Conservation (phyloP, 371 early-diverging fungal species). For the Thermomucor indicae-seudaticae region DNA sequence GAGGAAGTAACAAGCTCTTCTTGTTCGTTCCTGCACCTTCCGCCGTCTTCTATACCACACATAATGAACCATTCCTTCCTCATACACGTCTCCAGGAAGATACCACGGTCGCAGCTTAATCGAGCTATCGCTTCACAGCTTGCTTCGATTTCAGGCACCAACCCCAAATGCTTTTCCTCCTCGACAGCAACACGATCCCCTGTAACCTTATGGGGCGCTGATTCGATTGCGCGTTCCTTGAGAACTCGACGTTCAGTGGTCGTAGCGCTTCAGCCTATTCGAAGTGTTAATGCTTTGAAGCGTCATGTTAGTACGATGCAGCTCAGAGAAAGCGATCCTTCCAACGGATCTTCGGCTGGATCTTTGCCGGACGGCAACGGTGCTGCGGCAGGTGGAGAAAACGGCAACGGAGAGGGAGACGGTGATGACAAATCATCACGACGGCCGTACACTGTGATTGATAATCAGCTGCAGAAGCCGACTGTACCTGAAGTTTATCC, state of each 20-base stretch:
- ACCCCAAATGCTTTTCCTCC: constrained; percentile 17
- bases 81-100: constrained; percentile 48
- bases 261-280: constrained; percentile 34
- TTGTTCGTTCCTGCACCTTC: too few species aligned
- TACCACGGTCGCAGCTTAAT: constrained; percentile 40
- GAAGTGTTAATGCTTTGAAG: constrained; percentile 20
- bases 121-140: constrained; percentile 36
- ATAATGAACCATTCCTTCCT: constrained; percentile 27
- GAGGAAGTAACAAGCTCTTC: too few species aligned
- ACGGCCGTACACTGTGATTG: constrained; percentile 36
- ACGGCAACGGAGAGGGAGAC: constrained; percentile 14
- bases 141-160: constrained; percentile 16
- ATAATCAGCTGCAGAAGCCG: constrained; percentile 66
- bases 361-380: constrained; percentile 12
- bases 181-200: constrained; percentile 20
- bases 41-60: too few species aligned
- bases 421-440: constrained; percentile 23
- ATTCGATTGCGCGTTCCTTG: constrained; percentile 20
- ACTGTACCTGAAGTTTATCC: constrained; percentile 86
- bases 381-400: constrained; percentile 22
- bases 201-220: constrained; percentile 41
- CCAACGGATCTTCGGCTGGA: constrained; percentile 19
- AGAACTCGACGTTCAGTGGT: constrained; percentile 16
- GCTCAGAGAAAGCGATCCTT: constrained; percentile 32
- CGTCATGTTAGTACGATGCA: constrained; percentile 21